phyloP scores from a whole-genome alignment of 1,284 basidiomycete species.

The Pseudozyma hubeiensis region DNA sequence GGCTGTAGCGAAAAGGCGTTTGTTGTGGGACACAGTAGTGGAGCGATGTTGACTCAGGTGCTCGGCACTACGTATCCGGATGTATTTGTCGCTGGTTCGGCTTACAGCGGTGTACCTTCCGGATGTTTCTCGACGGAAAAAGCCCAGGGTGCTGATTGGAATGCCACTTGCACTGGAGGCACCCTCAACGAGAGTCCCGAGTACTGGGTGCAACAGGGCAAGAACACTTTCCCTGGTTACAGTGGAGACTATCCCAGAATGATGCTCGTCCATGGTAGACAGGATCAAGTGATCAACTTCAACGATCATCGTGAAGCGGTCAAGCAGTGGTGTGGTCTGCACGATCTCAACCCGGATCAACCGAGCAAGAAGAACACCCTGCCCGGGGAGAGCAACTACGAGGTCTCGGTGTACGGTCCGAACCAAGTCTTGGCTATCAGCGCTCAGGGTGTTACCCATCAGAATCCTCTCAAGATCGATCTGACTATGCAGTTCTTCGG shows the following conservation, averaged over 20 bases:
- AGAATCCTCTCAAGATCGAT: constrained; percentile 22
- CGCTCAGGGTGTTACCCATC: constrained; percentile 24
- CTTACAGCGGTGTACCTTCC: constrained; percentile 25
- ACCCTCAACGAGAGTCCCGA: constrained; percentile 4
- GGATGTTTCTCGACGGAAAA: constrained; percentile 18
- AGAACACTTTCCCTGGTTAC: constrained; percentile 22
- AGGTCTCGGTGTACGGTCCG: constrained; percentile 16
- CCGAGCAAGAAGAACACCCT: constrained; percentile 12
- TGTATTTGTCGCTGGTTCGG: constrained; percentile 19
- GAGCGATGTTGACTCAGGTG: constrained; percentile 28
- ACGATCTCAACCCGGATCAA: constrained; percentile 9
- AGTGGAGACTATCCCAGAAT: constrained; percentile 12
- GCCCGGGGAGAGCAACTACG: constrained; percentile 16
- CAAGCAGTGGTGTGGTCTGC: constrained; percentile 29
- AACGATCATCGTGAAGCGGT: constrained; percentile 23
- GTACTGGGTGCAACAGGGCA: constrained; percentile 24
- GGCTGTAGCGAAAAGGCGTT: constrained; percentile 16
- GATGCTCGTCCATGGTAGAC: constrained; percentile 30
- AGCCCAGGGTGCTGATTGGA: constrained; percentile 12
- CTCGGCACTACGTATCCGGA: constrained; percentile 23
- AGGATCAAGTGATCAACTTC: constrained; percentile 18
- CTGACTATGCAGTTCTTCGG: constrained; percentile 21
- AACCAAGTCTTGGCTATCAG: constrained; percentile 16
- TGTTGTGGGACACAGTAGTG: constrained; percentile 14
- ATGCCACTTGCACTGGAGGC: constrained; percentile 17